Evolutionary conservation across 1,284 basidiomycete species (phyloP).

Genomic region (Apiotrichum veenhuisii): DNA sequence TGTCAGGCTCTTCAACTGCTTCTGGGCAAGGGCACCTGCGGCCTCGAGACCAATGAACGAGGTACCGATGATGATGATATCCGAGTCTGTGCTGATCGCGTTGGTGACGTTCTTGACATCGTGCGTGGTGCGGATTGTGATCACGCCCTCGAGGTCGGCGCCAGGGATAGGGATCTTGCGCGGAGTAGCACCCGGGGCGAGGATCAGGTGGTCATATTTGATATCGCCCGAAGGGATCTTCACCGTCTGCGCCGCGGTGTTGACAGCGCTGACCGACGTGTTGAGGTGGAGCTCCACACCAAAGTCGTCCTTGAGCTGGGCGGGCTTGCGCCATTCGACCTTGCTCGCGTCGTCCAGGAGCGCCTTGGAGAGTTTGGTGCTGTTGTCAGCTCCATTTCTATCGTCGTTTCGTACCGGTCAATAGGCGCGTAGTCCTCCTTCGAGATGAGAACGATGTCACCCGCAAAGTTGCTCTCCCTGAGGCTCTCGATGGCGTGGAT

Average conservation of each 20-base stretch:
- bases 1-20: constrained; percentile 61
- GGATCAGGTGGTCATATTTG: constrained; percentile 67
- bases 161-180: constrained; percentile 69
- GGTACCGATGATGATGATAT: constrained; percentile 78
- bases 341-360: constrained; percentile 73
- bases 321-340: constrained; percentile 67
- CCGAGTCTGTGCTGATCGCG: constrained; percentile 59
- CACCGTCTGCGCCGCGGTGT: constrained; percentile 62
- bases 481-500: constrained; percentile 78
- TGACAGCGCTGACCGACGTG: constrained; percentile 64
- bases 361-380: constrained; percentile 86
- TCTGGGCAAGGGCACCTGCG: constrained; percentile 68
- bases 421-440: constrained; percentile 79
- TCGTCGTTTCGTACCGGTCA: constrained; percentile 52
- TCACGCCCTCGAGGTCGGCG: constrained; percentile 70
- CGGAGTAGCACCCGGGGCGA: constrained; percentile 67
- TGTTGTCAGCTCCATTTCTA: constrained; percentile 27
- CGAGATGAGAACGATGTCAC: constrained; percentile 72
- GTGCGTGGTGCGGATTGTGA: constrained; percentile 66
- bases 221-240: constrained; percentile 58
- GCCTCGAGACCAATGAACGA: constrained; percentile 95
- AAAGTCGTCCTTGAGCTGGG: constrained; percentile 75
- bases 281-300: constrained; percentile 64
- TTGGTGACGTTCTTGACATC: constrained; percentile 74
- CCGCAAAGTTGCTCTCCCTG: constrained; percentile 75